Base-by-base conservation (phyloP, 345 rosid genomes). In the Toxicodendron radicans region DNA sequence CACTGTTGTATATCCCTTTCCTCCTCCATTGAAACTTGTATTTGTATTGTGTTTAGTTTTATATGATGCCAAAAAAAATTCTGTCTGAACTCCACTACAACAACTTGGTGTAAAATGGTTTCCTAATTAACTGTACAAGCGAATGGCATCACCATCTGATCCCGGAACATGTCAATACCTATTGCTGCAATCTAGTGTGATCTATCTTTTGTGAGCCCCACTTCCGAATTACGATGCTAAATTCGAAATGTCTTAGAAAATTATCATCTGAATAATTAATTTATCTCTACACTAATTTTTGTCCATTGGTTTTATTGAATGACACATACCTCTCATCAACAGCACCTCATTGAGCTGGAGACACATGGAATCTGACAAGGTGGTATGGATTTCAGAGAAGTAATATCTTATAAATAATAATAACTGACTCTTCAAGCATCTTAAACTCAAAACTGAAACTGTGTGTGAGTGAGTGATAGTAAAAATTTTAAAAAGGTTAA, bases 361-460 rank as follows among this genome's bases (percentile, higher is more conserved):
- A 83, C 86, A 79, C 86, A 87, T 84, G 92, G 89, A 83, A 80
- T 74, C 88, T 85, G 88, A 85, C 88, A 82, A 30, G 14, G 61
- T 53, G 73, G 71, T 79, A 76, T 77, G 86, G 81, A 79, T 77
- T 82, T 85, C 81, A 87, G 80, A 74, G 83, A 75, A 76, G 68
- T 74, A 76, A 73, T 83, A 71, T 80, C 76, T 74, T 74, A 49
- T 66, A 75, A 24, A 65, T 74, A 62, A 74, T 63, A 16, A 58
- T 51, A 72, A 54, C 64, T 57, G 80, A 71, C 52, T 52, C 78
- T 72, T 45, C 67, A 83, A 73, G 77, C 57, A 58, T 72, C 77
- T 65, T 70, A 45, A 68, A 23, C 64, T 58, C 62, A 48, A 54
- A 76, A 17, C 38, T 35, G 38, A 35, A 38, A 38, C 43, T 38